Evolutionary conservation across 441 rosid genomes (phyloP).

Genomic region (Populus trichocarpa): DNA sequence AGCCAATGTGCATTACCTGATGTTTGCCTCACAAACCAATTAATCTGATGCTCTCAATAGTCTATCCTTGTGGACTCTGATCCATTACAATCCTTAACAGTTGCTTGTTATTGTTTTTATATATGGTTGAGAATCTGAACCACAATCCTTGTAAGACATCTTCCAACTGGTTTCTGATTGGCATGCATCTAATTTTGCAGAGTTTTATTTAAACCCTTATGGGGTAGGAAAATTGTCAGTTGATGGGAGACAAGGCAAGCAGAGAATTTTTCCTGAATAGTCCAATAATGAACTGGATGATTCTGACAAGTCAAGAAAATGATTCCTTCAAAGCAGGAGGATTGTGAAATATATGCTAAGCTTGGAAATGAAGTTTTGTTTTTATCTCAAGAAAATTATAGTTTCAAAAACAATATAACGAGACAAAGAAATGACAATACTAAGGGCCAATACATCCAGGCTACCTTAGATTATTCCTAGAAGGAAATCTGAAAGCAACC

Average conservation of each 20-base stretch:
- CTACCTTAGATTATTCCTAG: neutral
- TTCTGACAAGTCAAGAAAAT: neutral
- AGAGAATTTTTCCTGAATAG: neutral
- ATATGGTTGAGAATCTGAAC: neutral
- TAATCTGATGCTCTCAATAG: neutral
- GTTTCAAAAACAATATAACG: neutral
- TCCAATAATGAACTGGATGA: neutral
- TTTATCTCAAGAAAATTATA: neutral
- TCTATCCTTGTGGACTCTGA: neutral
- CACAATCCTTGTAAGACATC: neutral
- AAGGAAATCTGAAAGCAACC: neutral
- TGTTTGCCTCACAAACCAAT: neutral
- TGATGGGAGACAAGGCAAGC: neutral
- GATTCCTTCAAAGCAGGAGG: neutral
- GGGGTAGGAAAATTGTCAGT: neutral
- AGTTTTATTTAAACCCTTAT: neutral
- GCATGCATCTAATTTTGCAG: neutral
- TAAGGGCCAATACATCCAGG: neutral
- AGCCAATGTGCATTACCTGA: neutral
- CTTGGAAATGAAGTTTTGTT: neutral
- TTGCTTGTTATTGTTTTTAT: neutral
- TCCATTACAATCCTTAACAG: neutral
- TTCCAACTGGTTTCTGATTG: neutral
- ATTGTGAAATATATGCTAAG: neutral
- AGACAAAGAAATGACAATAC: neutral